Evolutionary conservation across 148 eudicot species (phyloP).

Genomic region (Mesembryanthemum crystallinum): DNA sequence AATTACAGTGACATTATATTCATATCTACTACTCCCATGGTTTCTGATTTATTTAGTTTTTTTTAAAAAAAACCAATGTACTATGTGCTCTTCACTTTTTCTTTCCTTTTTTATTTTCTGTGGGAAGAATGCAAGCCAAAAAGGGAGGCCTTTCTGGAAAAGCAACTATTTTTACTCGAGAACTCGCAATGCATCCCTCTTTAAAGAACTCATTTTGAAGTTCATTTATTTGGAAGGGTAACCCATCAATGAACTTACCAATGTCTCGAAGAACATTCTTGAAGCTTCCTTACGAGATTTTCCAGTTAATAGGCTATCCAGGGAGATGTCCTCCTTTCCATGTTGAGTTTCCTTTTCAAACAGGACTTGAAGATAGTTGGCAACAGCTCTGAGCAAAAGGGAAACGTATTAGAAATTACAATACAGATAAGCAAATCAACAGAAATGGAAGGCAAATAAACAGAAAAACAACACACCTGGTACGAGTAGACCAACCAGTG

Average conservation of each 20-base stretch:
- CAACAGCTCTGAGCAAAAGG: constrained; percentile 67
- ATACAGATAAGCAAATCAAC: background rate
- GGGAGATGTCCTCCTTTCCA: constrained; percentile 52
- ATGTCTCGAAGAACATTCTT: constrained; percentile 94
- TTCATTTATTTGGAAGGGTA: background rate
- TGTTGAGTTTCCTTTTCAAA: constrained; percentile 70
- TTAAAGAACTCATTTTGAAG: background rate
- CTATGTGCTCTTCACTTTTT: too few relatives aligned
- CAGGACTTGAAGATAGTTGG: constrained; percentile 81
- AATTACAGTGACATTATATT: background rate
- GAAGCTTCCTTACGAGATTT: constrained; percentile 98
- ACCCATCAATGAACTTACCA: constrained; percentile 49
- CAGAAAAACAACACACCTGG: constrained; percentile 51
- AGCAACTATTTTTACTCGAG: too few relatives aligned
- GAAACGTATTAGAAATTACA: background rate
- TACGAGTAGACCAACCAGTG: constrained; percentile 98
- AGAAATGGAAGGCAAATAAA: background rate
- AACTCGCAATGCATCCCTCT: too few relatives aligned
- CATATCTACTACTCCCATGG: background rate
- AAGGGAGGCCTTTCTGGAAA: too few relatives aligned
- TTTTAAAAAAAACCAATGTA: too few relatives aligned
- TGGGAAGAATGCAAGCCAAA: too few relatives aligned
- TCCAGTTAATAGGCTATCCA: constrained; percentile 68
- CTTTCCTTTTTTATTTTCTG: too few relatives aligned
- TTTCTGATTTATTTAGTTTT: too few relatives aligned